These are phyloP conservation scores for Salinomyces thailandicus DNA, from an alignment of 2,329 filamentous ascomycete species.

Conservation along the genomic window DNA sequence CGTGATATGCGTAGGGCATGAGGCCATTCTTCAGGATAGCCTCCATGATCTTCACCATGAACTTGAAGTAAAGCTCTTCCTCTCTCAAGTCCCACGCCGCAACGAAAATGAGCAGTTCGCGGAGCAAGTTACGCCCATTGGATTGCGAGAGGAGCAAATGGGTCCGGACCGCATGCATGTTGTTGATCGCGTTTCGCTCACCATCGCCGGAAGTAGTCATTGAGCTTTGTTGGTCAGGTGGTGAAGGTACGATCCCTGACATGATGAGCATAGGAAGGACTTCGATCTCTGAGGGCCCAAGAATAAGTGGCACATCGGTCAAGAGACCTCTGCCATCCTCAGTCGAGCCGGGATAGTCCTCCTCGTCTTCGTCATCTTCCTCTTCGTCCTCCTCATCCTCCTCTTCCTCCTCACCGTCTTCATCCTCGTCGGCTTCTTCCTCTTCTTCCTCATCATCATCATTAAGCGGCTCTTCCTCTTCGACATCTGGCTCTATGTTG, in stretches of 20 bases:
- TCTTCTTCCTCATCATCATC: slow-evolving; percentile 5
- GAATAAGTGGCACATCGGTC: slow-evolving; percentile 86
- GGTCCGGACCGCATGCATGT: slow-evolving; percentile 81
- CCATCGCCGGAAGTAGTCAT: slow-evolving; percentile 39
- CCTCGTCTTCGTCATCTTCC: slow-evolving; percentile 61
- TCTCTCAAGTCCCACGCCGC: slow-evolving; percentile 95
- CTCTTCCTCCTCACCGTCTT: slow-evolving; percentile 12
- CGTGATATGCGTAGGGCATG: slow-evolving; percentile 85
- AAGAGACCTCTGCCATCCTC: slow-evolving; percentile 73
- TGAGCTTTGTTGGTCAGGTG: slow-evolving; percentile 39
- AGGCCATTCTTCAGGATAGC: slow-evolving; percentile 81
- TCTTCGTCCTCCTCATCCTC: slow-evolving; percentile 45
- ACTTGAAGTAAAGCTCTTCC: slow-evolving; percentile 88
- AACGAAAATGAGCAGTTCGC: slow-evolving; percentile 90
- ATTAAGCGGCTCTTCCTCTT: background rate
- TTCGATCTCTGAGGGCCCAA: slow-evolving; percentile 91
- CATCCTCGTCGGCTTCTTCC: slow-evolving; percentile 11
- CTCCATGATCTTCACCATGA: slow-evolving; percentile 92
- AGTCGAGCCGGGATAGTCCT: slow-evolving; percentile 51
- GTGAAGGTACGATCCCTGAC: slow-evolving; percentile 79
- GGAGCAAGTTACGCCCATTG: slow-evolving; percentile 76
- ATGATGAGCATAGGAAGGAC: slow-evolving; percentile 96
- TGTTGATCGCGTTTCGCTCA: slow-evolving; percentile 50
- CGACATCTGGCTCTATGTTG: background rate
- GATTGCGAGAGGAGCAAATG: slow-evolving; percentile 83